Conservation (phyloP, 2,329 filamentous ascomycete genomes). For the Pseudogymnoascus sp. region DNA sequence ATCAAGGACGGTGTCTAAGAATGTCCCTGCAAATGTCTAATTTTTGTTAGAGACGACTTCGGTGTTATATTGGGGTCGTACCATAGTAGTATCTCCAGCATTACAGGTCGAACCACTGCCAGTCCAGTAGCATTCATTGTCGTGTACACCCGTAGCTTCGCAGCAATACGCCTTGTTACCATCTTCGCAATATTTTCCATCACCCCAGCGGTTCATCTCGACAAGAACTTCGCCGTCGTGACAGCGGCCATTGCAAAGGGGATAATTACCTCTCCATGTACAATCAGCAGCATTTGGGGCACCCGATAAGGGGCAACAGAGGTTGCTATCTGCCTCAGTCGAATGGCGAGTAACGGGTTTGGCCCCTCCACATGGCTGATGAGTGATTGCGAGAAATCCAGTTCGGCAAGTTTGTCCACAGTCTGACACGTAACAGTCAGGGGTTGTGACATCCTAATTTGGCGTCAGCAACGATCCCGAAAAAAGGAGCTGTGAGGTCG, state of each 20-base stretch:
- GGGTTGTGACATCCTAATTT: neutral
- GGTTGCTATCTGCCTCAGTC: slow-evolving; percentile 10
- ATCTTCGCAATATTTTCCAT: slow-evolving; percentile 18
- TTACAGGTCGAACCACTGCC: neutral
- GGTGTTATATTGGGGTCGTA: slow-evolving; percentile 9
- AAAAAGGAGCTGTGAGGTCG: neutral
- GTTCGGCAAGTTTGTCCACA: slow-evolving; percentile 21
- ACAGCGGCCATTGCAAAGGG: slow-evolving; percentile 20
- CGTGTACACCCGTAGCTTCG: slow-evolving; percentile 11
- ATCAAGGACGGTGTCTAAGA: slow-evolving; percentile 12
- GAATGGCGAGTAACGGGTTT: slow-evolving; percentile 11
- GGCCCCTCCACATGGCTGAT: slow-evolving; percentile 21
- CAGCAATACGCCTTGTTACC: slow-evolving; percentile 18
- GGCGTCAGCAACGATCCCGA: neutral
- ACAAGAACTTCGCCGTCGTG: slow-evolving; percentile 19
- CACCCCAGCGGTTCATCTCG: slow-evolving; percentile 17
- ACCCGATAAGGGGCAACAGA: slow-evolving; percentile 19
- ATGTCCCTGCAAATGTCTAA: slow-evolving; percentile 15
- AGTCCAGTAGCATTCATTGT: neutral
- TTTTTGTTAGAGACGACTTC: neutral
- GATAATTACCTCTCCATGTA: slow-evolving; percentile 20
- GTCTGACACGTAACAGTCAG: slow-evolving; percentile 22
- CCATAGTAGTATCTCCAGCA: neutral
- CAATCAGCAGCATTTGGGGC: slow-evolving; percentile 20
- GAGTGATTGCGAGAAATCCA: slow-evolving; percentile 20